Base-by-base conservation (phyloP, 2,329 filamentous ascomycete species). In the Drechslerella stenobrocha region DNA sequence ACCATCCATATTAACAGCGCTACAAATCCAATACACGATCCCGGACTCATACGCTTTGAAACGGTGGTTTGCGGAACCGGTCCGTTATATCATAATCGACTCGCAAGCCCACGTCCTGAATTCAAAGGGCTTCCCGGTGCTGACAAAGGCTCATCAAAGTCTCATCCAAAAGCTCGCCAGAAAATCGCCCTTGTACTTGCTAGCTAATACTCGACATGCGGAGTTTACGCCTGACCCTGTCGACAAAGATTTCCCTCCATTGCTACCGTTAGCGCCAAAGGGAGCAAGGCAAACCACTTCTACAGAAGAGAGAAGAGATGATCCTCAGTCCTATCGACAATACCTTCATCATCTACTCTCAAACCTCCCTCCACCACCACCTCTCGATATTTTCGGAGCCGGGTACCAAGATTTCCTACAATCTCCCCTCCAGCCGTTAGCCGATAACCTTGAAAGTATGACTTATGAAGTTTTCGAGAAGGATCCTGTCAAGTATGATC, bases 381-480 rank as follows among this genome's bases (percentile, higher is more conserved):
- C 80, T 2, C 81, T 89, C 52, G 86, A 89, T 74, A 80, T 81
- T 28, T 88, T 88, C 72, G 85, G 85, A 11, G 79, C 83, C 18
- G 86, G 86, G 1, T 89, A 88, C 72, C 95, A 98, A 74, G 93
- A 98, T 76, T 98, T 93, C 81, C 81, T 98, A 8, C 93, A 98
- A 76, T 91, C 91, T 1, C 93, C 93, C 1, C 80, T 98, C 37
- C 95, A 98, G 76, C 93, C 93, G 0, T 81, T 98, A 11, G 92
- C 92, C 0, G 93, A 98, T 76, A 98, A 98, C 73, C 81, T 98
- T 11, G 95, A 98, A 76, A 96, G 90, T 46, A 88, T 95, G 40
- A 98, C 93, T 0, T 98, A 98, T 76, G 93, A 98, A 75, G 92
- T 97, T 1, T 98, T 98, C 74, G 93, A 98, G 76, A 95, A 95